These are phyloP conservation scores for Leucaena leucocephala DNA, from an alignment of 306 rosid genomes.

Conservation along the genomic window DNA sequence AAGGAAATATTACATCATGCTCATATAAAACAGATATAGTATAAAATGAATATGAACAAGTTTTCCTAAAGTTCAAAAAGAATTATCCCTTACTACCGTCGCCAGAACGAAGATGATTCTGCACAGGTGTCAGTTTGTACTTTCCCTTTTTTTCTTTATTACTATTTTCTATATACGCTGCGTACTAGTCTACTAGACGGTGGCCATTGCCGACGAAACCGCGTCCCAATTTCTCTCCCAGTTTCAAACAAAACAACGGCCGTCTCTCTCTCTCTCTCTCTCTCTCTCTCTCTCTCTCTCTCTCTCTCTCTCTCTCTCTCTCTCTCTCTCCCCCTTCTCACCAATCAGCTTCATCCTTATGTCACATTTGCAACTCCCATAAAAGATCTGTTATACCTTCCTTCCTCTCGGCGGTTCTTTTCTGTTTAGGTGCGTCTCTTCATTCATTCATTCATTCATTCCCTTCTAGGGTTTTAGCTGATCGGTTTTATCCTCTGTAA, in stretches of 20 bases:
- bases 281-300: too few species aligned
- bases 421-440: constrained; percentile 3
- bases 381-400: not conserved
- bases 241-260: not conserved
- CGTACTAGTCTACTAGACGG: not conserved
- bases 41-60: too few species aligned
- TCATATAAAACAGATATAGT: too few species aligned
- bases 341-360: not conserved
- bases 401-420: not conserved
- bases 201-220: not conserved
- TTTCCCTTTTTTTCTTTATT: not conserved
- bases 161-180: not conserved
- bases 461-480: not conserved
- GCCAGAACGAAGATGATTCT: not conserved
- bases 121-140: not conserved
- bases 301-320: too few species aligned
- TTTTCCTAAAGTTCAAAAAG: too few species aligned
- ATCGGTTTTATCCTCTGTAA: not conserved
- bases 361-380: not conserved
- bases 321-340: not conserved
- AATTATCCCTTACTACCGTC: not conserved
- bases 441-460: too few species aligned
- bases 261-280: not conserved
- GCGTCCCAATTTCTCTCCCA: not conserved
- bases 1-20: too few species aligned